Base-by-base conservation (phyloP, 2,329 filamentous ascomycete genomes). In the Alternaria tenuissima region DNA sequence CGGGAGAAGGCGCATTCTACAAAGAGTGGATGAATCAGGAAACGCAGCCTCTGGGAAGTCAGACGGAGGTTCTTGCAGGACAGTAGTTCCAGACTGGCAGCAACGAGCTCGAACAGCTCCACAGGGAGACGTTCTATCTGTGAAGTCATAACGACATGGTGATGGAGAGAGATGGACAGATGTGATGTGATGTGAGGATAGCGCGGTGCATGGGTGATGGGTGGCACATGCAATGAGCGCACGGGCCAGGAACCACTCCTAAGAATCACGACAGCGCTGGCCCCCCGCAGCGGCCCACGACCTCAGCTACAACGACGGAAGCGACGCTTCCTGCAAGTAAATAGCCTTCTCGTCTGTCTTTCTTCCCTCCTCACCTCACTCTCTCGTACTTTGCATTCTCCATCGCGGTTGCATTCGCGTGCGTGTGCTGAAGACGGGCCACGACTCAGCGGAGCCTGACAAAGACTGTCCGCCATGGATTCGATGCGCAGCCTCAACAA, bases 401-500 rank as follows among this genome's bases (percentile, higher is more conserved):
- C 55, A 30, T 38, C 49, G 20, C 32, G 28, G 53, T 12, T 43
- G 36, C 18, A 30, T 24, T 43, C 43, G 12, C 12, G 34, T 28
- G 30, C 51, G 38, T 44, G 38, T 51, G 46, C 52, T 24, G 16
- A 46, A 56, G 36, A 34, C 52, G 43, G 52, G 55, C 48, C 52
- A 49, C 30, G 43, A 48, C 52, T 32, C 55, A 47, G 22, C 38
- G 43, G 20, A 48, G 49, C 55, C 59, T 43, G 39, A 52, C 56
- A 52, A 39, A 52, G 30, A 53, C 53, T 55, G 26, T 18, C 49
- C 14, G 32, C 38, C 53, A 79, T 79, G 77, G 77, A 79, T 64
- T 78, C 77, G 46, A 80, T 80, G 78, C 77, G 78, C 49, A 78
- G 75, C 55, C 73, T 80, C 32, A 79, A 80, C 68, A 79, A 67